Conservation (phyloP, 306 rosid genomes). For the Styphnolobium japonicum region DNA sequence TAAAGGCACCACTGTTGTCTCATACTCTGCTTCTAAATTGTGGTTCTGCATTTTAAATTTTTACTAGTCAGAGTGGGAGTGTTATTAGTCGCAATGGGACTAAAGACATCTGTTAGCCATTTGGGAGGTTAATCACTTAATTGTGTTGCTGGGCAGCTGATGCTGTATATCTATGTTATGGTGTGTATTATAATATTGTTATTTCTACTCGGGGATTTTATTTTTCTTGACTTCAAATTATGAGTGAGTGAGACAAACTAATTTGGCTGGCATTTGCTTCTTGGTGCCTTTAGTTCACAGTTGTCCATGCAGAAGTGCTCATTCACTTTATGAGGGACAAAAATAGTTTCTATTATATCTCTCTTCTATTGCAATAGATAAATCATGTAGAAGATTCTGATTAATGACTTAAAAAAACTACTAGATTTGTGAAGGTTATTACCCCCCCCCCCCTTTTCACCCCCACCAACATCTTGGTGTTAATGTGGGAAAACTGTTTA, state of each 20-base stretch:
- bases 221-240: neutral
- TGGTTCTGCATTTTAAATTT: neutral
- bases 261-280: neutral
- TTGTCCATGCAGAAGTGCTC: neutral
- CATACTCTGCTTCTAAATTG: neutral
- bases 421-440: neutral
- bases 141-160: neutral
- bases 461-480: neutral
- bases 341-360: neutral
- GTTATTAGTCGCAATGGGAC: neutral
- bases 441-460: neutral
- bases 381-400: neutral
- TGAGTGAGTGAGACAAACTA: neutral
- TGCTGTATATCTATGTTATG: neutral
- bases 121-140: neutral
- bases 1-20: slow-evolving; percentile 10
- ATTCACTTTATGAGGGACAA: neutral
- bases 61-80: neutral
- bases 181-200: neutral
- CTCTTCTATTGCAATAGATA: neutral
- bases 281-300: neutral
- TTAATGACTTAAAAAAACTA: neutral
- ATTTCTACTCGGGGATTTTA: neutral
- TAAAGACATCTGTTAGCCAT: neutral
- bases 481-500: neutral